Base-by-base conservation (phyloP, 306 rosid genomes). In the Fragaria iinumae region DNA sequence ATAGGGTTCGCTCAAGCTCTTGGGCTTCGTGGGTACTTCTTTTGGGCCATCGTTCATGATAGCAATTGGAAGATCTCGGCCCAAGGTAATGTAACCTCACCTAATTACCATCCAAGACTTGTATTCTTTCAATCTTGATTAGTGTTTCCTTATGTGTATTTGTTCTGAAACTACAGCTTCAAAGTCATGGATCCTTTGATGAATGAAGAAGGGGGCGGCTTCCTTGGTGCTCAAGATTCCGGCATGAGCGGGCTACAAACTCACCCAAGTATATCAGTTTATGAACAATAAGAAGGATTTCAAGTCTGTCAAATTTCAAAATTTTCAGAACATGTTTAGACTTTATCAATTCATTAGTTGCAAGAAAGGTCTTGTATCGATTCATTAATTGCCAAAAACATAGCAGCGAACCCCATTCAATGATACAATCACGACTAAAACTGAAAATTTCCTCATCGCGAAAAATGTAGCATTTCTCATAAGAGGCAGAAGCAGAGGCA, bases 21-120 rank as follows among this genome's bases (percentile, higher is more conserved):
- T 75, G 83, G 83, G 21, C 89, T 93, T 39, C 88, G 89, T 79
- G 96, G 98, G 9, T 93, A 89, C 60, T 93, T 90, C 90, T 89
- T 90, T 79, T 93, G 98, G 98, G 94, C 89, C 53, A 81, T 88
- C 23, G 80, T 85, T 53, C 73, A 36, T 13, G 95, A 91, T 16
- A 67, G 17, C 0, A 70, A 84, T 12, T 81, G 77, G 84, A 70
- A 73, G 49, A 71, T 87, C 69, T 79, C 86, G 1, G 47, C 77
- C 27, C 88, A 84, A 13, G 90, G 90, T 87, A 82, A 29, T 41
- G 49, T 7, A 0, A 39, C n/a, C 45, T 36, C 12, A 18, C 21
- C 36, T 20, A 8, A 3, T 56, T n/a, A 49, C 45, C 62, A 9
- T 27, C 45, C 29, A 14, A 8, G 10, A 16, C 4, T 23, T 5